Conservation (phyloP, 2,329 filamentous ascomycete species). For the Xylaria digitata region DNA sequence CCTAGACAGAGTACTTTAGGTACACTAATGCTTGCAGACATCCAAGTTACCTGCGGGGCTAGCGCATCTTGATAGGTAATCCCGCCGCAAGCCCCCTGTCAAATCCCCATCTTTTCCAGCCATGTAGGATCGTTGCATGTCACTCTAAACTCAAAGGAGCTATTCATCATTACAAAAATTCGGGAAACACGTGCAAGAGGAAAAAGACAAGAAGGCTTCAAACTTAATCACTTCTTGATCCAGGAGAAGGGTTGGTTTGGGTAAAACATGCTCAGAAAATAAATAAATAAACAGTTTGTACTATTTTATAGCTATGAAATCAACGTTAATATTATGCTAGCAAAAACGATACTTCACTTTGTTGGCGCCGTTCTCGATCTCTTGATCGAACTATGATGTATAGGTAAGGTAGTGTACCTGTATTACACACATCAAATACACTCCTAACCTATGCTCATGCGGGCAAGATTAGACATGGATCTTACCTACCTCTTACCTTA, state of each 20-base stretch:
- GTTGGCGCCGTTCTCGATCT: not conserved
- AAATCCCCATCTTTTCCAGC: not conserved
- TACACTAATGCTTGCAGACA: constrained; percentile 6
- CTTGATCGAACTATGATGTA: not conserved
- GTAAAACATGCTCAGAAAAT: too few species aligned
- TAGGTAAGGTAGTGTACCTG: too few species aligned
- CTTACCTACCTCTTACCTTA: not conserved
- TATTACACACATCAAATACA: too few species aligned
- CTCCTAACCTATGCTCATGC: not conserved
- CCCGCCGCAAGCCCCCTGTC: not conserved
- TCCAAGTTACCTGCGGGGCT: not conserved
- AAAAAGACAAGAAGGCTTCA: not conserved
- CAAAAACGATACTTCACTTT: not conserved
- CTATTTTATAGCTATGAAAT: too few species aligned
- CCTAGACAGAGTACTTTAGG: too few species aligned
- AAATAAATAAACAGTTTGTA: too few species aligned
- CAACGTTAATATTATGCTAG: too few species aligned
- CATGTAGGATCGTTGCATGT: constrained; percentile 9
- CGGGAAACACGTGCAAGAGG: constrained; percentile 1
- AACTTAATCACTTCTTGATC: too few species aligned
- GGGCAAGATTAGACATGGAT: constrained; percentile 5
- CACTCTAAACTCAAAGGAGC: constrained; percentile 10
- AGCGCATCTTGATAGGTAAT: not conserved
- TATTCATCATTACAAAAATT: not conserved
- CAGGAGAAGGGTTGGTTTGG: too few species aligned